Percentiles rank a stretch among this genome's conserved stretches.
phyloP scores from a whole-genome alignment of 306 rosid species.

The Castanea mollissima region DNA sequence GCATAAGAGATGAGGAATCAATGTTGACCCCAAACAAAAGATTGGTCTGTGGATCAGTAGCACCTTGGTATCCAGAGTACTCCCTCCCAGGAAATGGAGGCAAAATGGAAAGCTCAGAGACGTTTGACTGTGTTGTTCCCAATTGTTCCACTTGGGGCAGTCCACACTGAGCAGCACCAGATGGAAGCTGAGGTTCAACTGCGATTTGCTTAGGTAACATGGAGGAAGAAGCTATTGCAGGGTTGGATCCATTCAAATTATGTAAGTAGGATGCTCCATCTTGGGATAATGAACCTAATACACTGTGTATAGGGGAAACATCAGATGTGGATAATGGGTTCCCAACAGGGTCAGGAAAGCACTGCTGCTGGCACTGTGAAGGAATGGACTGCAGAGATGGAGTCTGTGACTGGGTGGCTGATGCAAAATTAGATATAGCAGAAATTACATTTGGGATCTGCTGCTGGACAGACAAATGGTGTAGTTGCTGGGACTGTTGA shows the following conservation, averaged over 20 bases:
- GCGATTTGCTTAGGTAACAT: constrained; percentile 88
- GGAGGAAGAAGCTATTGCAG: constrained; percentile 54
- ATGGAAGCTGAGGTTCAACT: constrained; percentile 67
- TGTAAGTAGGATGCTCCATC: constrained; percentile 71
- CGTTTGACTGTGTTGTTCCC: constrained; percentile 49
- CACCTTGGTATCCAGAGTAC: constrained; percentile 77
- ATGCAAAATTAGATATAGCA: constrained; percentile 69
- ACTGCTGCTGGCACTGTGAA: constrained; percentile 69
- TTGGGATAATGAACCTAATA: constrained; percentile 74
- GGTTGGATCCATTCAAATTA: constrained; percentile 53
- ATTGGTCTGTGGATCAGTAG: constrained; percentile 74
- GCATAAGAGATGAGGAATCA: constrained; percentile 74
- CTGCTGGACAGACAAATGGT: constrained; percentile 56
- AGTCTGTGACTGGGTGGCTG: constrained; percentile 63
- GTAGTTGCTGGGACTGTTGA: constrained; percentile 46
- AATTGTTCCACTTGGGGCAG: constrained; percentile 71
- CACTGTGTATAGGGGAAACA: constrained; percentile 75
- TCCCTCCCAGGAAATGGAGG: constrained; percentile 99
- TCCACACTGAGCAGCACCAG: constrained; percentile 66
- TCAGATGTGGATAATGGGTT: constrained; percentile 47
- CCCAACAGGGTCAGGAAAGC: constrained; percentile 73
- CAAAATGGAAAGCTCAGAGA: constrained; percentile 58
- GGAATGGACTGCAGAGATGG: constrained; percentile 60
- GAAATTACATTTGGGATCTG: constrained; percentile 56
- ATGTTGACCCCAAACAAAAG: constrained; percentile 91